Base-by-base conservation (phyloP, 2,329 filamentous ascomycete species). In the Aspergillus intermedius region DNA sequence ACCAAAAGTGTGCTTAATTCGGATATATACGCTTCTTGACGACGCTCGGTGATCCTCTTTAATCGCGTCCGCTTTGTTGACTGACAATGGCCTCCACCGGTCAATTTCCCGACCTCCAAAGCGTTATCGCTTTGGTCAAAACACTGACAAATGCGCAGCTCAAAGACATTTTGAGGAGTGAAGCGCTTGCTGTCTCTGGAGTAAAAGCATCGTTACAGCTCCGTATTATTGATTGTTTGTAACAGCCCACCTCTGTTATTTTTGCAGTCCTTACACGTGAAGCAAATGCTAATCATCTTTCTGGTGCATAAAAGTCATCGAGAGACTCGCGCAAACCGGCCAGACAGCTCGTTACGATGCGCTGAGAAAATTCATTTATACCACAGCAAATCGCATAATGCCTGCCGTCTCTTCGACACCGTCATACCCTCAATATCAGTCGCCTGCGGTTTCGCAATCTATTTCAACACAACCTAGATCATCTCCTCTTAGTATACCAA, bases 201-300 rank as follows among this genome's bases (percentile, higher is more conserved):
- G 85, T 93, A 61, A 98, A 98, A 75, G 81, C 83, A 30, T 80
- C 87, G 39, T 74, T 97, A 51, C 90, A 95, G 70, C 73, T 74
- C 50, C 84, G 91, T 60, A 87, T 96, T 52, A 81, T 86, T 54
- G 75, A 81, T 50, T 80, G 93, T 97, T 77, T 70, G 87, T 82
- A 48, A 53, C 37, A 48, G 46, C 49, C 50, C 39, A 42, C 43
- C 49, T 37, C 45, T 43, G 47, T 43, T 43, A 51, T 45, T 54
- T n/a, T 35, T 22, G 17, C 10, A 10, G 32, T 48, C 44, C 19
- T 44, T 8, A 5, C 19, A n/a, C 12, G 22, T 13, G 15, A n/a
- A 15, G 42, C 9, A 21, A 44, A 44, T 23, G 5, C n/a, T 12
- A 34, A 44, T 17, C 19, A 19, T 32, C 41, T 8, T n/a, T 37